phyloP scores from a whole-genome alignment of 768 basidiomycete genomes.

The Fistulinella prunicolor region DNA sequence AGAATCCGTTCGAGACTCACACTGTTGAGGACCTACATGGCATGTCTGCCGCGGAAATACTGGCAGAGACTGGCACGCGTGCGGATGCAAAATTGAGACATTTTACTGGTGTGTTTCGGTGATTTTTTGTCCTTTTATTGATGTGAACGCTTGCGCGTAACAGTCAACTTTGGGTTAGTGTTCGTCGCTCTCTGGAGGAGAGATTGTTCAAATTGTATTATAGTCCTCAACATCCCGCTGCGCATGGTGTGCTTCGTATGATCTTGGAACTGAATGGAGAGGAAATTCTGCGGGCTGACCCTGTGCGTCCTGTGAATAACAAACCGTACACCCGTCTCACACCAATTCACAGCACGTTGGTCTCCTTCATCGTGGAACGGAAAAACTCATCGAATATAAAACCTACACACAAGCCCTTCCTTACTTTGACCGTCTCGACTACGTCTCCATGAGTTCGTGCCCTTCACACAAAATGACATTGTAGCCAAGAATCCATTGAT shows the following conservation, averaged over 20 bases:
- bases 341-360: slow-evolving; percentile 74
- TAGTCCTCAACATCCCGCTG: slow-evolving; percentile 92
- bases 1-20: slow-evolving; percentile 62
- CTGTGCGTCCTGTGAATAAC: slow-evolving; percentile 42
- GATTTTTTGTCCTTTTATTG: neutral
- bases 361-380: slow-evolving; percentile 93
- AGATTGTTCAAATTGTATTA: neutral
- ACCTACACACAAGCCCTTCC: slow-evolving; percentile 96
- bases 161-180: slow-evolving; percentile 89
- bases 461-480: neutral
- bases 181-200: neutral
- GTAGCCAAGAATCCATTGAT: slow-evolving; percentile 3
- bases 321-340: slow-evolving; percentile 4
- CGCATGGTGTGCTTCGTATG: slow-evolving; percentile 96
- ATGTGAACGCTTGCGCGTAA: slow-evolving; percentile 6
- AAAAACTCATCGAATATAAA: slow-evolving; percentile 99
- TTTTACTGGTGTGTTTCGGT: slow-evolving; percentile 71
- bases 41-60: slow-evolving; percentile 73
- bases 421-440: slow-evolving; percentile 98
- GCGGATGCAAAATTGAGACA: slow-evolving; percentile 84
- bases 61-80: slow-evolving; percentile 68
- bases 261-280: slow-evolving; percentile 98
- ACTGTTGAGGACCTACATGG: slow-evolving; percentile 84
- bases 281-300: slow-evolving; percentile 85
- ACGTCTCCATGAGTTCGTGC: slow-evolving; percentile 95